Conservation (phyloP, 495 filamentous ascomycete species). For the Penicillium samsonianum region DNA sequence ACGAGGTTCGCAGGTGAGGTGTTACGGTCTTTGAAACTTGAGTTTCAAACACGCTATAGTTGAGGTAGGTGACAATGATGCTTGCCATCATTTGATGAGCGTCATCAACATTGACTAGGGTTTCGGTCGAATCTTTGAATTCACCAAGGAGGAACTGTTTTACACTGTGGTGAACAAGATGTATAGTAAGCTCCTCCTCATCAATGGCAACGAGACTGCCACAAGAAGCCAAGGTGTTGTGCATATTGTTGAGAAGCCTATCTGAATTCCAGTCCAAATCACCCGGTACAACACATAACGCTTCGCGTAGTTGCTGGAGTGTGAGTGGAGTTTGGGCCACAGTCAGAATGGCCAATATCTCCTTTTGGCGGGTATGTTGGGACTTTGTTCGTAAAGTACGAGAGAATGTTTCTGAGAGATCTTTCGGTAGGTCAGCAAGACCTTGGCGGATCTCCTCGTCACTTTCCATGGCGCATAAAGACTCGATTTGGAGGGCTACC, state of each 20-base stretch:
- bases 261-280: background rate
- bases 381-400: background rate
- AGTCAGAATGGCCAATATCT: background rate
- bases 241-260: background rate
- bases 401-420: background rate
- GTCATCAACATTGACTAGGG: background rate
- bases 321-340: background rate
- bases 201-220: background rate
- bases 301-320: background rate
- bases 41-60: conserved; percentile 1
- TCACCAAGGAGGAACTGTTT: background rate
- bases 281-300: background rate
- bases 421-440: background rate
- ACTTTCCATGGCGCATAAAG: background rate
- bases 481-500: background rate
- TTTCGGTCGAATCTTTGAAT: background rate
- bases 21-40: background rate
- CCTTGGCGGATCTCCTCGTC: background rate
- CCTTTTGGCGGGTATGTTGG: background rate
- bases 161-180: background rate
- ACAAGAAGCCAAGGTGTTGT: background rate
- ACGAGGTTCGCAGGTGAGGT: background rate
- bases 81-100: conserved; percentile 1
- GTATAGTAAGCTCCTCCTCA: background rate
- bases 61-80: background rate